Evolutionary conservation across 495 filamentous ascomycete species (phyloP), one percentile per base, ranked within the genome.

Genomic region (Rostrohypoxylon terebratum): DNA sequence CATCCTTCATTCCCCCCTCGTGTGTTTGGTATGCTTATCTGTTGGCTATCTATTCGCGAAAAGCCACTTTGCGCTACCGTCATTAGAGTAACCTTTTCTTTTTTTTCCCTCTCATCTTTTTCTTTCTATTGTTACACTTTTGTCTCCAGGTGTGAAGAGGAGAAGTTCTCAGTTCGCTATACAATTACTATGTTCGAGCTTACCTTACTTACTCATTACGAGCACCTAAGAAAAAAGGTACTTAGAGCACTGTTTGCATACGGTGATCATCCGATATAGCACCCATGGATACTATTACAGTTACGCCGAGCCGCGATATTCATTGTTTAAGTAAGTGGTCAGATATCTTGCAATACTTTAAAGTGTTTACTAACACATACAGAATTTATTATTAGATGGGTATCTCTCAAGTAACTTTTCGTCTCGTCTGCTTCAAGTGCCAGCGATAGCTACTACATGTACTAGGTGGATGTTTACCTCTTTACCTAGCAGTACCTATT

Each of bases 21-120:
- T 73, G 71, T 73, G 55, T 36, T 42, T 69, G 42, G 50, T 59
- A 66, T 33, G 62, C 66, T 69, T 69, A 74, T 74, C 71, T 63
- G 71, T 74, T 74, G 71, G 71, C 58, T 69, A 59, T 63, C 28
- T 73, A 62, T 59, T 38, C 44, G 31, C 21, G 36, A 58, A 42
- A 47, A 50, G 54, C 20, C 20, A 31, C 48, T 25, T 50, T 21
- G 21, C 66, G 13, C 51, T 63, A 69, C 31, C 8, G 18, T 58
- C 31, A 57, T 42, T 53, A 57, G 54, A 62, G 48, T 16, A 51
- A 53, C 51, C 16, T 58, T 42, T 33, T 25, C 53, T 9, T 38
- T 54, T 38, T 11, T 34, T 7, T 33, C 38, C 36, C 28, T 47
- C 8, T 33, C 20, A 36, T 47, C 18, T 20, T 58, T 10, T n/a